These are phyloP conservation scores for Petrea volubilis DNA, from an alignment of 257 asterid species.

Conservation along the genomic window DNA sequence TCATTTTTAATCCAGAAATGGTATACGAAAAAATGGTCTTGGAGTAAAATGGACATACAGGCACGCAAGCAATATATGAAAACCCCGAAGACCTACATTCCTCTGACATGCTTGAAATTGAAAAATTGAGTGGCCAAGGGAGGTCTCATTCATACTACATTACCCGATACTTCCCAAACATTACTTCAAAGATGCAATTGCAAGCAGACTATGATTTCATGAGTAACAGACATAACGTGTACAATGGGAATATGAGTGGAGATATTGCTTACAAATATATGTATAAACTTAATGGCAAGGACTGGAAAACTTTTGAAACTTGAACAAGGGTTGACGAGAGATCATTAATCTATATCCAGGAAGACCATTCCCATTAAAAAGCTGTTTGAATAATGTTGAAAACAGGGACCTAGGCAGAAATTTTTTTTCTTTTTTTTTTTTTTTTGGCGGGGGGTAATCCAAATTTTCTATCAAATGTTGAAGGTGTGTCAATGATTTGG, in stretches of 20 bases:
- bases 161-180: neutral
- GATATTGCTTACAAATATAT: neutral
- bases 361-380: neutral
- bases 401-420: too few relatives aligned
- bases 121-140: neutral
- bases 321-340: neutral
- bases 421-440: too few relatives aligned
- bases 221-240: constrained; percentile 3
- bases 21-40: neutral
- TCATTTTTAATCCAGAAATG: constrained; percentile 15
- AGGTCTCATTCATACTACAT: constrained; percentile 5
- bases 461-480: too few relatives aligned
- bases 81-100: neutral
- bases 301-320: constrained; percentile 3
- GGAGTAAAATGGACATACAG: neutral
- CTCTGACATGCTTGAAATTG: neutral
- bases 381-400: neutral
- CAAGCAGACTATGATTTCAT: constrained; percentile 11
- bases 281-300: neutral
- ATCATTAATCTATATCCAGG: neutral
- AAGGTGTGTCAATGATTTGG: too few relatives aligned
- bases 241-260: neutral
- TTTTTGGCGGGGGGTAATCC: too few relatives aligned
- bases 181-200: neutral
- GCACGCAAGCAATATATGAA: constrained; percentile 4